Evolutionary conservation across 2,329 filamentous ascomycete species (phyloP), one percentile per base, ranked within the genome.

Genomic region (Alternaria sp.): DNA sequence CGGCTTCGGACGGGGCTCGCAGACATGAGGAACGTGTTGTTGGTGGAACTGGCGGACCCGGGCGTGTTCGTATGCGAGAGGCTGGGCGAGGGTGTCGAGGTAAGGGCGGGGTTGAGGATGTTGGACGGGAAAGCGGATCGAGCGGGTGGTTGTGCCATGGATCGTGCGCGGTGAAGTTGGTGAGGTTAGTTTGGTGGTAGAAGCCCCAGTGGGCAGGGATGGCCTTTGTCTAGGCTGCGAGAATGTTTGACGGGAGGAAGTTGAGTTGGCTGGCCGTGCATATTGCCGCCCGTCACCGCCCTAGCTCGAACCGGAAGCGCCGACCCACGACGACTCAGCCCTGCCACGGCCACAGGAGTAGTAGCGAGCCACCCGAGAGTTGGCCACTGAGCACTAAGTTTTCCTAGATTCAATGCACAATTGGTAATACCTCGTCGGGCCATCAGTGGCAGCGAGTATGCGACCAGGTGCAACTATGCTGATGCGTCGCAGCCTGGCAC

Each of bases 1-100:
- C 80, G 76, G 59, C 64, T 72, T 34, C 81, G 79, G 60, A 89
- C 84, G 14, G 93, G 92, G 74, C 92, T 76, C 46, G 77, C 92
- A 18, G 93, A 90, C 92, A 98, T 95, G 74, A 97, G 89, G 82
- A 94, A 97, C 25, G 94, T 93, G 75, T 92, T 92, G 80, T 90
- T 92, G 79, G 87, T 89, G 50, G 86, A 80, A 63, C 81, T 81
- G 27, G 84, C 85, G 38, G 80, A 79, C 11, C 84, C 85, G 50
- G 84, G 83, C 51, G 81, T 75, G 60, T 62, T 64, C 82, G 81
- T 73, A 62, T 48, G 58, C 16, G 58, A 46, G 46, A 66, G 63
- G 83, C 85, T 46, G 75, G 83, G 74, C 68, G 77, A 78, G 69
- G 70, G 78, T 62, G 79, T 76, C 38, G 75, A 65, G 58, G 71